A percentile compares a stretch with the other conserved stretches of the same genome.
phyloP scores from a whole-genome alignment of 164 flowering plant species.

The Vitis vinifera region DNA sequence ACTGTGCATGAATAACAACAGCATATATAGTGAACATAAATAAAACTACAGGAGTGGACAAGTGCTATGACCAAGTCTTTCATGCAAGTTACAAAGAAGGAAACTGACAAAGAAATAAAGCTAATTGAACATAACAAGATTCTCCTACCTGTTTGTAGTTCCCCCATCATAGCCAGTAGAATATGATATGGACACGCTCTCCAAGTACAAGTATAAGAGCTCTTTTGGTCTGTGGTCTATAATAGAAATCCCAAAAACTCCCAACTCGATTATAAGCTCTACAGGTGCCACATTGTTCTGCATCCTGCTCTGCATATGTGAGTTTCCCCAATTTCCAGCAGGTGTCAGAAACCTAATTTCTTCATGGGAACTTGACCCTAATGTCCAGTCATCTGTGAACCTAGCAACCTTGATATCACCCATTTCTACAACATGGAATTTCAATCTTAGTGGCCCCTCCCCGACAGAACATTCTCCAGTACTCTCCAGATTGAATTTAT shows the following conservation, averaged over 20 bases:
- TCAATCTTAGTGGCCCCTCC: conserved; percentile 34
- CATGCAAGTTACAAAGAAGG: not conserved
- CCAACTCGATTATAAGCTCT: conserved; percentile 79
- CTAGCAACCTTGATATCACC: conserved; percentile 61
- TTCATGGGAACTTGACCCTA: conserved; percentile 27
- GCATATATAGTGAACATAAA: too few species aligned
- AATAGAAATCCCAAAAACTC: conserved; percentile 80
- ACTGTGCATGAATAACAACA: too few species aligned
- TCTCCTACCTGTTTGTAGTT: conserved; percentile 70
- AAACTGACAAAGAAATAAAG: not conserved
- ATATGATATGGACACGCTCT: conserved; percentile 79
- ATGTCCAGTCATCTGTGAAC: conserved; percentile 43
- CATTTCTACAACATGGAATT: conserved; percentile 58
- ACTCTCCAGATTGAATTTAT: conserved; percentile 54
- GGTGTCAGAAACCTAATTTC: conserved; percentile 21
- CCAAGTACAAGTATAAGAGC: conserved; percentile 74
- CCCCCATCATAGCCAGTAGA: conserved; percentile 90
- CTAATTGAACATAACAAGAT: not conserved
- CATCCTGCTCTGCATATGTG: conserved; percentile 29
- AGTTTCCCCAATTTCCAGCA: conserved; percentile 41
- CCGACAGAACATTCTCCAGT: conserved; percentile 31
- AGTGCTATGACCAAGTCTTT: too few species aligned
- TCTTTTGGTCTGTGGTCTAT: conserved; percentile 92
- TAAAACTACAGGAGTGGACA: too few species aligned
- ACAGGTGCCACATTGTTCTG: conserved; percentile 50